A percentile compares a stretch with the other conserved stretches of the same genome.
phyloP scores from a whole-genome alignment of 1,284 basidiomycete species.

The Malassezia sp. region DNA sequence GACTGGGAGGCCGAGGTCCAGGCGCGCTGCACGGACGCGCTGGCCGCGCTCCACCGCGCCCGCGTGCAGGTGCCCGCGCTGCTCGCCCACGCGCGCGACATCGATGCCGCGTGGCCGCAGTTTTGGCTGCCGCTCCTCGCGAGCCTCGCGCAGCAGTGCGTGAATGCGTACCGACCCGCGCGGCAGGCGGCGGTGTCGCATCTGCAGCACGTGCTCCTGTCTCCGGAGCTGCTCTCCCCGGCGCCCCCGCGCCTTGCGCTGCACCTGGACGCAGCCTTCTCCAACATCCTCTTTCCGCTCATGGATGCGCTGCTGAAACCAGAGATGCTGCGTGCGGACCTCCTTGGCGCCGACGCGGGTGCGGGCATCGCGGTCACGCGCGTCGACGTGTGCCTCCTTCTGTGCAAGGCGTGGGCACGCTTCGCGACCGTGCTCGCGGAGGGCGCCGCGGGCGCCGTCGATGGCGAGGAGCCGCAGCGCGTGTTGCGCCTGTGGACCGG shows the following conservation, averaged over 20 bases:
- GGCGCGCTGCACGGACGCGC: slow-evolving; percentile 66
- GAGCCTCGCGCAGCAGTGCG: slow-evolving; percentile 70
- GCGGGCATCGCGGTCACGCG: slow-evolving; percentile 74
- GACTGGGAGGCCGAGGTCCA: slow-evolving; percentile 36
- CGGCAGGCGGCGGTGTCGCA: slow-evolving; percentile 72
- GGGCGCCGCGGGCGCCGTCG: slow-evolving; percentile 16
- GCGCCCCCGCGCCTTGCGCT: slow-evolving; percentile 24
- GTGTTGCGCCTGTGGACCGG: slow-evolving; percentile 59
- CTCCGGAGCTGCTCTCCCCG: slow-evolving; percentile 59
- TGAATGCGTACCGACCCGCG: slow-evolving; percentile 71
- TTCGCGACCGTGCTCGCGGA: slow-evolving; percentile 65
- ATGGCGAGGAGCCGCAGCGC: slow-evolving; percentile 43
- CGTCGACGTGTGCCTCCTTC: slow-evolving; percentile 67
- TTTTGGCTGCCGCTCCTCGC: slow-evolving; percentile 68
- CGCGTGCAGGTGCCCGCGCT: slow-evolving; percentile 27
- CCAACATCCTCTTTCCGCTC: slow-evolving; percentile 78
- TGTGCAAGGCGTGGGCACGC: slow-evolving; percentile 93
- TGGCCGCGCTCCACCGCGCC: slow-evolving; percentile 58
- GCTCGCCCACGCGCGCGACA: slow-evolving; percentile 17
- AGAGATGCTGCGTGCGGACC: slow-evolving; percentile 66
- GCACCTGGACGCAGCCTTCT: slow-evolving; percentile 57
- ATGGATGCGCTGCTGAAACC: slow-evolving; percentile 82
- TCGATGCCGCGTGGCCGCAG: slow-evolving; percentile 61
- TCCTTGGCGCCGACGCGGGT: slow-evolving; percentile 45
- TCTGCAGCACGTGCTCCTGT: slow-evolving; percentile 75